These are phyloP conservation scores for Clohesyomyces aquaticus DNA, from an alignment of 495 filamentous ascomycete genomes.

Conservation along the genomic window DNA sequence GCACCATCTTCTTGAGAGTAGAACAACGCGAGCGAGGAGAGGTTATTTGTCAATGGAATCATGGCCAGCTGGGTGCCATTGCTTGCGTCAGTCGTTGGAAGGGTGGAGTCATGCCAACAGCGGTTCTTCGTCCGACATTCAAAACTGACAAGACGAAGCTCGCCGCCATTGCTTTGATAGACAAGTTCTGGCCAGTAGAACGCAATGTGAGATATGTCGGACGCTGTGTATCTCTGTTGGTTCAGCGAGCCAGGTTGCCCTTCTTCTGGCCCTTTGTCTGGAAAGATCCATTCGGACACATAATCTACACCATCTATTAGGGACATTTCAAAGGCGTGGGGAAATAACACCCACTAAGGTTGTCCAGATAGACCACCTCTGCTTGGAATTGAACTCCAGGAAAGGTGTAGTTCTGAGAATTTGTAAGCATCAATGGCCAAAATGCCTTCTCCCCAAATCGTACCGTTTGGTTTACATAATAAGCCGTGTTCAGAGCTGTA, in stretches of 20 bases:
- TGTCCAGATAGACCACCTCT: constrained; percentile 14
- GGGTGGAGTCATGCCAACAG: constrained; percentile 25
- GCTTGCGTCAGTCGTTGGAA: constrained; percentile 4
- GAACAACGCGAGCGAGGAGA: constrained; percentile 17
- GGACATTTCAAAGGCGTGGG: too few species aligned
- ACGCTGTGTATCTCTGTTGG: constrained; percentile 26
- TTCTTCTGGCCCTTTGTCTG: constrained; percentile 11
- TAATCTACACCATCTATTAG: constrained; percentile 14
- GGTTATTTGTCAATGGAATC: constrained; percentile 17
- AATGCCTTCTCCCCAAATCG: neutral
- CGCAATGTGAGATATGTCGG: constrained; percentile 11
- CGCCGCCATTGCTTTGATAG: constrained; percentile 22
- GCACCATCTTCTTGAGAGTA: constrained; percentile 19
- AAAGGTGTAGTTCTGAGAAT: constrained; percentile 23
- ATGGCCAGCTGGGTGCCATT: constrained; percentile 19
- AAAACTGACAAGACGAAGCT: constrained; percentile 17
- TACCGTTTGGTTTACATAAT: constrained; percentile 21
- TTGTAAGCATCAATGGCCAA: neutral
- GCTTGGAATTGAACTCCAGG: constrained; percentile 14
- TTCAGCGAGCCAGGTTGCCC: constrained; percentile 20
- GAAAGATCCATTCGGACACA: constrained; percentile 29
- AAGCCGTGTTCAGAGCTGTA: constrained; percentile 12
- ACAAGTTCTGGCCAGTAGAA: constrained; percentile 26
- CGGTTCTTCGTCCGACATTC: constrained; percentile 14
- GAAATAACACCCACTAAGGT: constrained; percentile 3